Conservation (phyloP, 2,329 filamentous ascomycete species). For the Thermomyces lanuginosus region DNA sequence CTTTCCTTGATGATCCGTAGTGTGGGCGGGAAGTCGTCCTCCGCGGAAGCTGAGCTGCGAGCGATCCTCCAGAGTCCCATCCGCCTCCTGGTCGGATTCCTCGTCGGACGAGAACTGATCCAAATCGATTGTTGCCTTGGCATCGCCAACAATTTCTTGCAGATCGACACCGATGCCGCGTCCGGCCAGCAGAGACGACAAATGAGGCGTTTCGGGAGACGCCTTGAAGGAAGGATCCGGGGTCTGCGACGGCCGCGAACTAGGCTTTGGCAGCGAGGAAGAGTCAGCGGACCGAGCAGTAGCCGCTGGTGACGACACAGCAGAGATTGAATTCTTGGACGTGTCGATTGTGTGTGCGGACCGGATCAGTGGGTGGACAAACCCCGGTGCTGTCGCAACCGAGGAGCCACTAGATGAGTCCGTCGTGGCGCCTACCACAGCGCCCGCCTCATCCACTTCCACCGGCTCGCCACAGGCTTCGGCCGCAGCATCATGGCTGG, state of each 20-base stretch:
- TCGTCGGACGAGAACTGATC: constrained; percentile 25
- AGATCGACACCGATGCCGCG: constrained; percentile 47
- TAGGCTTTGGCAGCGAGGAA: not conserved
- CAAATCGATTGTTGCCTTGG: constrained; percentile 28
- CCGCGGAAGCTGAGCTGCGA: constrained; percentile 12
- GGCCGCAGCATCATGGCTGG: constrained; percentile 89
- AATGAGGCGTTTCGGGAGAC: constrained; percentile 46
- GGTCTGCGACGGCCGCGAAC: not conserved
- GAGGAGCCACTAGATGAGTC: constrained; percentile 14
- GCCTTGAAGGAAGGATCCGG: constrained; percentile 32
- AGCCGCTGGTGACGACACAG: not conserved
- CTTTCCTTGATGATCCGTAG: constrained; percentile 36
- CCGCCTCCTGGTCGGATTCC: constrained; percentile 21
- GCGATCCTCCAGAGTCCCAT: constrained; percentile 10
- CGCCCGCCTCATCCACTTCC: constrained; percentile 46
- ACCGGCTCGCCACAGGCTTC: constrained; percentile 71
- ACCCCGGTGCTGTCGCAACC: constrained; percentile 26
- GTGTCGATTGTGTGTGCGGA: constrained; percentile 33
- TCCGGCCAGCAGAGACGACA: constrained; percentile 48
- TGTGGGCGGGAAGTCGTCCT: constrained; percentile 39
- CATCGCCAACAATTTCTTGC: constrained; percentile 40
- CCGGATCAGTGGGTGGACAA: constrained; percentile 47
- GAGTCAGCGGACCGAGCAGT: not conserved
- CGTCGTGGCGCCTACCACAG: constrained; percentile 23
- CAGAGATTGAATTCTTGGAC: constrained; percentile 10